Base-by-base conservation (phyloP, 1,284 basidiomycete genomes). In the Moesziomyces sp. region DNA sequence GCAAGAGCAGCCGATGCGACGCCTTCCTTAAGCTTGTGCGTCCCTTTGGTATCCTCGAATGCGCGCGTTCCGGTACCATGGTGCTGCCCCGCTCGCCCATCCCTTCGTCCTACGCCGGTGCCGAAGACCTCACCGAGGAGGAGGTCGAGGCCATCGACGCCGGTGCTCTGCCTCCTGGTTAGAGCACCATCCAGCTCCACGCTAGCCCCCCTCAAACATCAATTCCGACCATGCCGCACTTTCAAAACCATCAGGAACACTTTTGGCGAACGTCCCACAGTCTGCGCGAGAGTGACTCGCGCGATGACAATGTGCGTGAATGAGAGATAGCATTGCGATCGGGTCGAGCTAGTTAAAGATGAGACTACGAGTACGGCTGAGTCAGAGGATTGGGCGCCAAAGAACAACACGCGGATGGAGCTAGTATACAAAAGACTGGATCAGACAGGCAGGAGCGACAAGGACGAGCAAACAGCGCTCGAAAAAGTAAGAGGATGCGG, bases 21-120 rank as follows among this genome's bases (percentile, higher is more conserved):
- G 93, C 94, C 19, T 98, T 99, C 87, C 87, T 99, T 79, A 91
- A 89, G 76, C 87, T 99, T 48, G 87, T 99, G 75, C 91, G 94
- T 84, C 96, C 96, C 6, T 99, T 96, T 83, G 97, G 97, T 47
- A 90, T 99, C 58, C 88, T 99, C 55, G 96, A 98, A 86, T 91
- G 93, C 48, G 93, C 94, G 21, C 87, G 94, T 54, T 94, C 93
- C 46, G 95, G 79, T 34, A 83, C 82, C 5, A 84, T 84, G 82
- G 82, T 83, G 4, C 69, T 84, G 23, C 82, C 83, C 11, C 76
- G 81, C 21, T 76, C 76, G 28, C 81, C 81, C 19, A 83, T 83
- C 52, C 67, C 78, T 44, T 77, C 74, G 28, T 71, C 74, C 10
- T 83, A 81, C 61, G 62, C 77, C 8, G 75, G 81, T 18, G 57